These are phyloP conservation scores for Ophiostoma piceae DNA, from an alignment of 2,329 filamentous ascomycete species.

Conservation along the genomic window DNA sequence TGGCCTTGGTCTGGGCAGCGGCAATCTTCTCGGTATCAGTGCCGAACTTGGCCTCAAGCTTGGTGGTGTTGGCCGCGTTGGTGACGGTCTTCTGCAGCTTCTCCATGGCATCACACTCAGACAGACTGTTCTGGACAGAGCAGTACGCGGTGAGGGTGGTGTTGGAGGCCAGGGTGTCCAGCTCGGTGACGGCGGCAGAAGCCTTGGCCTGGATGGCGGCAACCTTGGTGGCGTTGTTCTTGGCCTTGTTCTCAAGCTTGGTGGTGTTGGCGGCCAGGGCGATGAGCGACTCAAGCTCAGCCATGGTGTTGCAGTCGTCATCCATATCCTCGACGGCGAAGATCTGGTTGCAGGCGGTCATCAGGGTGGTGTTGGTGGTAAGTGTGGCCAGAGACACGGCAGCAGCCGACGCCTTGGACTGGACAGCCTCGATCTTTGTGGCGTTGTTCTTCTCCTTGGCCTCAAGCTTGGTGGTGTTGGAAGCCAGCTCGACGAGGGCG, in stretches of 20 bases:
- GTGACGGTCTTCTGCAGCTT: neutral
- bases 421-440: neutral
- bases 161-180: neutral
- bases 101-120: neutral
- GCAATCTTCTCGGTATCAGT: neutral
- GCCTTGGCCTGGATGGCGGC: conserved; percentile 1
- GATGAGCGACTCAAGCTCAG: conserved; percentile 4
- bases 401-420: neutral
- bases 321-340: neutral
- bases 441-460: conserved; percentile 5
- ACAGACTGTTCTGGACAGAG: neutral
- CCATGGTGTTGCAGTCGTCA: neutral
- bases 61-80: neutral
- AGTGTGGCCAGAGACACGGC: neutral
- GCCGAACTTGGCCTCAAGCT: conserved; percentile 1
- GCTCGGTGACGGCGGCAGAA: neutral
- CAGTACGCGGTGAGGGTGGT: neutral
- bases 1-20: neutral
- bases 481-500: conserved; percentile 1
- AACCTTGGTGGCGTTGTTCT: conserved; percentile 7
- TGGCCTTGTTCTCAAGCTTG: neutral
- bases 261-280: conserved; percentile 8
- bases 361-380: neutral
- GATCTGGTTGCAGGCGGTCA: neutral
- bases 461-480: neutral